Conservation (phyloP, 164 flowering plant genomes). For the Vitis rupestris region DNA sequence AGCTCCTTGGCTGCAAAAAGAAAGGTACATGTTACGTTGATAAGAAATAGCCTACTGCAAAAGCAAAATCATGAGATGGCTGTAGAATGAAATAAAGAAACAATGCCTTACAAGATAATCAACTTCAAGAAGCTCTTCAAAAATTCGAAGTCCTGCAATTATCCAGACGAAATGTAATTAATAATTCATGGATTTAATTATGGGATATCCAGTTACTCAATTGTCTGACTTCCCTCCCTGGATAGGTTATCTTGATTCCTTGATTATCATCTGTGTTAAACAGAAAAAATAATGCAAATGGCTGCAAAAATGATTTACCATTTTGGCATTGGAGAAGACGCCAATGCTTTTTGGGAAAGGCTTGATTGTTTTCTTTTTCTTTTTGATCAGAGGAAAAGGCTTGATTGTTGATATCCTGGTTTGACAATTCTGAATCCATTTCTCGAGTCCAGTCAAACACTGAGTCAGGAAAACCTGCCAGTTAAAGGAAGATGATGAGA, state of each 20-base stretch:
- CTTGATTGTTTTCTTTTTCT: conserved; percentile 37
- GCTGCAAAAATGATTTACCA: conserved; percentile 36
- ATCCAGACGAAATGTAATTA: conserved; percentile 1
- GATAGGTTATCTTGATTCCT: background rate
- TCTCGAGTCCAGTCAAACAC: conserved; percentile 88
- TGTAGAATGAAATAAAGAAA: conserved; percentile 3
- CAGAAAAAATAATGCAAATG: background rate
- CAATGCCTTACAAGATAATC: conserved; percentile 83
- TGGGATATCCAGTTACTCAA: background rate
- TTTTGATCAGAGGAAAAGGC: conserved; percentile 46
- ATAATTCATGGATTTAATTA: background rate
- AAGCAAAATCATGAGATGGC: background rate
- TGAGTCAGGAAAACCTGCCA: conserved; percentile 93
- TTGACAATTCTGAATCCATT: conserved; percentile 65
- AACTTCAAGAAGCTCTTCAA: conserved; percentile 97
- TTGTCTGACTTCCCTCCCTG: background rate
- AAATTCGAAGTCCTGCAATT: conserved; percentile 89
- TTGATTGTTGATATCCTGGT: conserved; percentile 43
- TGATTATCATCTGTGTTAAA: conserved; percentile 2
- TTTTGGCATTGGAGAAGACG: conserved; percentile 98
- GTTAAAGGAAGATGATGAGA: conserved; percentile 5
- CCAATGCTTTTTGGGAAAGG: conserved; percentile 91
- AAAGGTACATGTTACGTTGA: conserved; percentile 1
- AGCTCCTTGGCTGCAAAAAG: conserved; percentile 90
- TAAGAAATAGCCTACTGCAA: background rate